Conservation (phyloP, 306 rosid species). For the Erythrophleum fordii region DNA sequence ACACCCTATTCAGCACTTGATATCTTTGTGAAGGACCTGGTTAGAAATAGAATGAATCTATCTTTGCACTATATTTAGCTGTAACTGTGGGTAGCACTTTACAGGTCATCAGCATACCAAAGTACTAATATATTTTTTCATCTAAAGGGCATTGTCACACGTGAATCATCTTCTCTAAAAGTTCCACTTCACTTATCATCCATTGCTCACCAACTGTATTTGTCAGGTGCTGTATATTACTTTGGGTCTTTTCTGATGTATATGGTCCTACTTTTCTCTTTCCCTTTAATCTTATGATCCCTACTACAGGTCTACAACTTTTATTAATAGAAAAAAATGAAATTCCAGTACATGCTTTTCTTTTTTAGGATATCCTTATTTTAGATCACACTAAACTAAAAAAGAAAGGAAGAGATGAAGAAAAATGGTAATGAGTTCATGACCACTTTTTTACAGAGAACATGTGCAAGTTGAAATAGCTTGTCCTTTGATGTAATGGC, state of each 20-base stretch:
- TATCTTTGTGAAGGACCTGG: slow-evolving; percentile 97
- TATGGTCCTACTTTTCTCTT: slow-evolving; percentile 25
- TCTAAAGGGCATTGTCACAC: slow-evolving; percentile 85
- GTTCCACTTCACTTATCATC: slow-evolving; percentile 85
- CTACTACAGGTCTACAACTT: slow-evolving; percentile 1
- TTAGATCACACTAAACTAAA: slow-evolving; percentile 12
- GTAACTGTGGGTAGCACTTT: slow-evolving; percentile 6
- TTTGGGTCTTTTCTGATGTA: slow-evolving; percentile 33
- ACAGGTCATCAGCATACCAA: slow-evolving; percentile 19
- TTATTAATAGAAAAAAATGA: neutral
- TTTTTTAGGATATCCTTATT: slow-evolving; percentile 14
- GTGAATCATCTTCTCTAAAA: slow-evolving; percentile 72
- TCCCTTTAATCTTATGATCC: slow-evolving; percentile 21
- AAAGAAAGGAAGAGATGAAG: slow-evolving; percentile 18
- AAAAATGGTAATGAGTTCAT: neutral
- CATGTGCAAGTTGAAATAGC: neutral
- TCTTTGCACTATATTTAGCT: slow-evolving; percentile 24
- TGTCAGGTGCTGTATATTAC: slow-evolving; percentile 66
- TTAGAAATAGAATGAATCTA: slow-evolving; percentile 43
- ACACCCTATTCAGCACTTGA: slow-evolving; percentile 94
- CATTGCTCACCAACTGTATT: slow-evolving; percentile 78
- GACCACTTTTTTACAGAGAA: neutral
- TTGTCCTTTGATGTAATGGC: neutral
- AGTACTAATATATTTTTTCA: slow-evolving; percentile 36
- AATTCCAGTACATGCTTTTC: slow-evolving; percentile 17